Base-by-base conservation (phyloP, 371 early-diverging fungal species). In the Thermomucor indicae-seudaticae region DNA sequence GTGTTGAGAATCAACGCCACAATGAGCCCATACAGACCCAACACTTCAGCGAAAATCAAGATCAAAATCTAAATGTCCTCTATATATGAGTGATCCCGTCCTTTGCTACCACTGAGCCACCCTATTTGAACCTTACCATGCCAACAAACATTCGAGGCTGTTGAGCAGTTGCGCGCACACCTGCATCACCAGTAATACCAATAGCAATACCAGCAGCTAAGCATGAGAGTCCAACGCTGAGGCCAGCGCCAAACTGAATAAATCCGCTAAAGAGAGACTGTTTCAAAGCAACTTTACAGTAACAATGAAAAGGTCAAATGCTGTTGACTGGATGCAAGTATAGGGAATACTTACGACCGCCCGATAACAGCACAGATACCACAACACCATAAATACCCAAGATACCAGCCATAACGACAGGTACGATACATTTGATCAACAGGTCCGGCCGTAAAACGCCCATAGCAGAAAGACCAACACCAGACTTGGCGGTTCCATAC, bases 351-450 rank as follows among this genome's bases (percentile, higher is more conserved):
- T 75, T 81, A 91, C 90, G 60, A 40, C 82, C 78, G 58, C 91
- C 89, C 38, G 92, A 83, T 43, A 98, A 83, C 53, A 98, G 80
- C 42, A 96, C 97, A 43, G 47, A 73, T 37, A 95, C 92, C 11
- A 97, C 97, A 25, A 98, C 83, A 53, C 98, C 98, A 77, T 98
- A 98, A 55, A 98, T 91, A 57, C 88, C 95, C 70, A 98, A 85
- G 67, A 98, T 97, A 88, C 97, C 97, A 64, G 96, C 94, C 98
- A 98, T 97, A 67, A 98, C 91, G 38, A 96, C 92, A 12, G 97
- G 97, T 43, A 97, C 84, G 30, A 92, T 79, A 42, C 79, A 80
- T 49, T 91, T 96, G 86, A 96, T 86, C 54, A 96, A 87, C 46
- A 95, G 80, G 53, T 93, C 90, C 51, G 98, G 98, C 34, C 91